Conservation (phyloP, 129 eudicot species). For the Smallanthus sonchifolius region DNA sequence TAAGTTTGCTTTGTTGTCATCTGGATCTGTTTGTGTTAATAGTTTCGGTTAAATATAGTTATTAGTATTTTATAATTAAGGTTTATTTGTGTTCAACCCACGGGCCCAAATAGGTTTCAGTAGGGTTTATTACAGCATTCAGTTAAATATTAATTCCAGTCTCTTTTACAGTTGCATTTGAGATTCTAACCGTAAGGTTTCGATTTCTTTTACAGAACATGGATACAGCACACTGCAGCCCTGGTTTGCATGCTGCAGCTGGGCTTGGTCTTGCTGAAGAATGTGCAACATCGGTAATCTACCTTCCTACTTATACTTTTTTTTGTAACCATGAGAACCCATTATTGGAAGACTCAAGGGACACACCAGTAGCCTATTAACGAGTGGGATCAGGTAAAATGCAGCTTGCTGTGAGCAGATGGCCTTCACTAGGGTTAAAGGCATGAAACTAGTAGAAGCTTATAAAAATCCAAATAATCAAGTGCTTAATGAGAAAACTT, state of each 20-base stretch:
- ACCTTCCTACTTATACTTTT: not conserved
- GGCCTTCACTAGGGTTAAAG: not conserved
- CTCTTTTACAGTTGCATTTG: too few species aligned
- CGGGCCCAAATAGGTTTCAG: too few species aligned
- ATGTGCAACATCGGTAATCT: constrained; percentile 74
- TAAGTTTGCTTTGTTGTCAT: too few species aligned
- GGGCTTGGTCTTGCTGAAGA: constrained; percentile 99
- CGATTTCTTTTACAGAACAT: constrained; percentile 50
- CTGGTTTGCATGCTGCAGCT: constrained; percentile 94
- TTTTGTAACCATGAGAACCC: not conserved
- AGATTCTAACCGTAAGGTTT: not conserved
- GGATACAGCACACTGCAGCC: constrained; percentile 92
- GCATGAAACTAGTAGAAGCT: not conserved
- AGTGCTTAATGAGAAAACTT: not conserved
- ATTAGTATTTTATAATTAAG: too few species aligned
- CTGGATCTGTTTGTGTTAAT: not conserved
- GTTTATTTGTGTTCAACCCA: too few species aligned
- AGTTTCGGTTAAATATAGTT: too few species aligned
- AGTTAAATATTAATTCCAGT: too few species aligned
- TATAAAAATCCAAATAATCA: not conserved
- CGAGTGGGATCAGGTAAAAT: not conserved
- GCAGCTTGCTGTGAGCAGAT: not conserved
- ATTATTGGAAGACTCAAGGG: too few species aligned
- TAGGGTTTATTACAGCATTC: too few species aligned
- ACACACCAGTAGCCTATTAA: not conserved